Evolutionary conservation across 2,329 filamentous ascomycete genomes (phyloP).

Genomic region (Aspergillus fumigatus): DNA sequence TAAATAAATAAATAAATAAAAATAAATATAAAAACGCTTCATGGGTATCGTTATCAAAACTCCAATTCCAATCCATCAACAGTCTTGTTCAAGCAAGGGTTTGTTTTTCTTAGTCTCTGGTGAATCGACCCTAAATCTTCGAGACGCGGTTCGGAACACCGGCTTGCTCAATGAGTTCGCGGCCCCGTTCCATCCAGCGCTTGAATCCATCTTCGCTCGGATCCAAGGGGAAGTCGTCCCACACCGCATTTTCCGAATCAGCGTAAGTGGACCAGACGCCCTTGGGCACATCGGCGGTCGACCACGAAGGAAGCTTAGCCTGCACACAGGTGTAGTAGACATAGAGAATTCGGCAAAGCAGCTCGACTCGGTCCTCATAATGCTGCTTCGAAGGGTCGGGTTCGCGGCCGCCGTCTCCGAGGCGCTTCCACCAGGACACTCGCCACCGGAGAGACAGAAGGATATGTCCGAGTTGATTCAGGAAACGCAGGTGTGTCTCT

Average conservation of each 20-base stretch:
- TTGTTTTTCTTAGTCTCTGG: not conserved
- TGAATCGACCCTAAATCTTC: constrained; percentile 16
- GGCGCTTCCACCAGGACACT: constrained; percentile 42
- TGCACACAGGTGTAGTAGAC: constrained; percentile 44
- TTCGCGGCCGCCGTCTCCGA: constrained; percentile 35
- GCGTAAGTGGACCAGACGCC: constrained; percentile 40
- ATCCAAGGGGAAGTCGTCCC: constrained; percentile 41
- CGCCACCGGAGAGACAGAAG: constrained; percentile 43
- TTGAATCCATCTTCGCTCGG: constrained; percentile 38
- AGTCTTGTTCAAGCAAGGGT: constrained; percentile 2
- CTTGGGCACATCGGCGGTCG: constrained; percentile 31
- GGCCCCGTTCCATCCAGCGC: constrained; percentile 38
- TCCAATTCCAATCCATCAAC: constrained; percentile 24
- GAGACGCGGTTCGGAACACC: constrained; percentile 31
- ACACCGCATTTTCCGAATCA: constrained; percentile 36
- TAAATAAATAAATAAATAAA: no score
- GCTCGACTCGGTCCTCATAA: constrained; percentile 37
- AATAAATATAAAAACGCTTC: constrained; percentile 20
- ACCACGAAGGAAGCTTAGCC: constrained; percentile 40
- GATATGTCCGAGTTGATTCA: constrained; percentile 37
- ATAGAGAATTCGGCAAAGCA: constrained; percentile 42
- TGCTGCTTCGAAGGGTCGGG: constrained; percentile 36
- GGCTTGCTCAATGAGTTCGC: constrained; percentile 37
- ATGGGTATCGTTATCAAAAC: constrained; percentile 32
- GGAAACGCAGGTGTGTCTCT: constrained; percentile 39